Conservation (phyloP, 2,329 filamentous ascomycete genomes). For the Penicillium capsulatum region DNA sequence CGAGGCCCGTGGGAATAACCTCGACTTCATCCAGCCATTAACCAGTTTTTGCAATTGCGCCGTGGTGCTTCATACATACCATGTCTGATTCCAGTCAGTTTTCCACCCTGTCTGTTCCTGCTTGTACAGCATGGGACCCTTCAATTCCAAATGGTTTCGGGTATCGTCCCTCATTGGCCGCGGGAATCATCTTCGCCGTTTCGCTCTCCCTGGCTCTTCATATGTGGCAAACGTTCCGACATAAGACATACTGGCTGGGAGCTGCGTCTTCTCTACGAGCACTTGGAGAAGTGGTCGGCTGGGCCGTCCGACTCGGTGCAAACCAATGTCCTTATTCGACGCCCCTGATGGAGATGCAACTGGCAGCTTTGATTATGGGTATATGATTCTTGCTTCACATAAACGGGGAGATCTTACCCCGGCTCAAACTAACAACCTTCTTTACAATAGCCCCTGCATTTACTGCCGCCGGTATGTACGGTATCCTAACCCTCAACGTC, state of each 20-base stretch:
- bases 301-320: constrained; percentile 1
- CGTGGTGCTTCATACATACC: too few relatives aligned
- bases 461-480: constrained; percentile 38
- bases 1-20: too few relatives aligned
- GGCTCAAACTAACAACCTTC: neutral
- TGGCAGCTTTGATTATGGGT: constrained; percentile 1
- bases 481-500: constrained; percentile 40
- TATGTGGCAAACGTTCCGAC: neutral
- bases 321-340: constrained; percentile 6
- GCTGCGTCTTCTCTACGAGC: constrained; percentile 5
- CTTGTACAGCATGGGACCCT: neutral
- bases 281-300: constrained; percentile 2
- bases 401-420: too few relatives aligned
- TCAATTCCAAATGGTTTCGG: constrained; percentile 6
- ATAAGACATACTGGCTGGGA: constrained; percentile 2
- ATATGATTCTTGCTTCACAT: too few relatives aligned
- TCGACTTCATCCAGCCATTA: too few relatives aligned
- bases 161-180: constrained; percentile 5
- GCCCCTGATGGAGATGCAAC: neutral
- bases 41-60: too few relatives aligned
- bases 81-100: too few relatives aligned
- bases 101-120: neutral
- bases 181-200: constrained; percentile 5
- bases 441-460: constrained; percentile 1
- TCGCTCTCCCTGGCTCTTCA: constrained; percentile 1